phyloP scores from a whole-genome alignment of 345 rosid species.

The Erucastrum elatum region DNA sequence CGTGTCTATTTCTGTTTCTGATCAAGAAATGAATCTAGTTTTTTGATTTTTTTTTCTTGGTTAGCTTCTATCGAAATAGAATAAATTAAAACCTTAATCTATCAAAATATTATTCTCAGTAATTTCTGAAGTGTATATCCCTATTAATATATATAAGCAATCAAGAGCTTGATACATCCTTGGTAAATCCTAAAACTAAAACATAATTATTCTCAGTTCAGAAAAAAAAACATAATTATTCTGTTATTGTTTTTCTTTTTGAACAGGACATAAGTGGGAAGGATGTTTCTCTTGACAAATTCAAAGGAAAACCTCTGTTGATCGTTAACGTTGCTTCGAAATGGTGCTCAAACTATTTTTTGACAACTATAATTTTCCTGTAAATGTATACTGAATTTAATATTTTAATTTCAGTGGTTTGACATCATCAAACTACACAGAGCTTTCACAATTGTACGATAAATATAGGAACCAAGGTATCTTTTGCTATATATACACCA shows the following conservation, averaged over 20 bases:
- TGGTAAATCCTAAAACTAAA: neutral
- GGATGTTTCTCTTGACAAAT: slow-evolving; percentile 65
- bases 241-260: neutral
- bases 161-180: neutral
- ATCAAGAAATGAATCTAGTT: neutral
- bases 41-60: neutral
- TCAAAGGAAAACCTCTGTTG: slow-evolving; percentile 78
- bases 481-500: neutral
- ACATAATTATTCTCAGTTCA: neutral
- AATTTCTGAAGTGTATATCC: neutral
- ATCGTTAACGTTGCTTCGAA: slow-evolving; percentile 91
- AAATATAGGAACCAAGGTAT: slow-evolving; percentile 89
- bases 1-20: neutral
- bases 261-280: slow-evolving; percentile 77
- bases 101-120: neutral
- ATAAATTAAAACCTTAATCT: neutral
- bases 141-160: neutral
- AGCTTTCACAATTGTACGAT: slow-evolving; percentile 68
- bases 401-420: slow-evolving; percentile 56
- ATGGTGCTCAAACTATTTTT: slow-evolving; percentile 49
- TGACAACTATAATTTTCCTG: neutral
- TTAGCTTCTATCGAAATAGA: neutral
- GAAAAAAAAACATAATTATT: neutral
- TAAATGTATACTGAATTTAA: neutral
- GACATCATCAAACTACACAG: slow-evolving; percentile 80